phyloP scores from a whole-genome alignment of 768 basidiomycete genomes.

The Termitomyces sp. region DNA sequence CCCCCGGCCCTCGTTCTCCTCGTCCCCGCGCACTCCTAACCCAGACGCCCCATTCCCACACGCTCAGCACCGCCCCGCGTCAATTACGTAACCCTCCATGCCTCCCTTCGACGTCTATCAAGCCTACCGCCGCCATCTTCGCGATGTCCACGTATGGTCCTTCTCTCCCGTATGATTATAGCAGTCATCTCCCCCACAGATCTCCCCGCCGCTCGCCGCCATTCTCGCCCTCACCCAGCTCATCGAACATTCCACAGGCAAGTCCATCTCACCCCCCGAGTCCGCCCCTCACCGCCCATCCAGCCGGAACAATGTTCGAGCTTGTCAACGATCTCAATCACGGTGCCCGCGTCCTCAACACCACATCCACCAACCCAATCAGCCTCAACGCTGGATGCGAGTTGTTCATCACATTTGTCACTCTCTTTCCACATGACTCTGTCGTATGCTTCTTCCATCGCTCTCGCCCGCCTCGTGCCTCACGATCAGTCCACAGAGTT shows the following conservation, averaged over 20 bases:
- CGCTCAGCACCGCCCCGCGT: background rate
- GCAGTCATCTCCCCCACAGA: conserved; percentile 29
- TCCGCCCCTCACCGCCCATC: conserved; percentile 2
- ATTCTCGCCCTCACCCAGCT: conserved; percentile 81
- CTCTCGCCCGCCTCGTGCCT: conserved; percentile 7
- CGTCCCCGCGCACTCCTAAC: no score
- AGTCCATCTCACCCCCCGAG: conserved; percentile 12
- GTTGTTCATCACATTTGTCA: conserved; percentile 87
- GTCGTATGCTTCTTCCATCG: conserved; percentile 43
- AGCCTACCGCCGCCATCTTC: conserved; percentile 57
- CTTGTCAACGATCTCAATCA: conserved; percentile 79
- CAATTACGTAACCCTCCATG: conserved; percentile 11
- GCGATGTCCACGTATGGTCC: conserved; percentile 55
- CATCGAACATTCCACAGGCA: conserved; percentile 75
- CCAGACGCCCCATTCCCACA: no score
- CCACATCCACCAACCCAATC: conserved; percentile 69
- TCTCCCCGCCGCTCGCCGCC: conserved; percentile 82
- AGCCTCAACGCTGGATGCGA: conserved; percentile 86
- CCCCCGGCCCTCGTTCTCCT: background rate
- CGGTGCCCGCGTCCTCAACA: conserved; percentile 59
- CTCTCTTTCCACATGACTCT: conserved; percentile 76
- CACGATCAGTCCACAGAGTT: conserved; percentile 46
- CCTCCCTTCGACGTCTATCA: conserved; percentile 29
- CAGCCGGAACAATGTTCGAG: conserved; percentile 91
- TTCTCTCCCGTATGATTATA: background rate